Evolutionary conservation across 164 flowering plant genomes (phyloP).

Genomic region (Malania oleifera): DNA sequence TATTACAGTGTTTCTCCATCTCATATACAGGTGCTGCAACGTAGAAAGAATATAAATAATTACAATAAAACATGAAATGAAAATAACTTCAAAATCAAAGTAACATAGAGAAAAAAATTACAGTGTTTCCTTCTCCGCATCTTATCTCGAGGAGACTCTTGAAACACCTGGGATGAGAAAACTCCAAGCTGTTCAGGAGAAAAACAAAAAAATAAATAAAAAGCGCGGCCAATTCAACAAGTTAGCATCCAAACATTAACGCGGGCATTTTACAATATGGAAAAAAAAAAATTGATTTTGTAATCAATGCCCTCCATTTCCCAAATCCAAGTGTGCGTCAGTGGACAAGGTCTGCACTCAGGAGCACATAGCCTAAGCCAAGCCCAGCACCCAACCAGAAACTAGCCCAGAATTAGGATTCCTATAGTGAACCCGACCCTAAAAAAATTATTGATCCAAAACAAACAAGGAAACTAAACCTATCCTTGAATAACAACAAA

Average conservation of each 20-base stretch:
- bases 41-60: slow-evolving; percentile 10
- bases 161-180: slow-evolving; percentile 96
- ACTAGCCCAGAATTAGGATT: too few species aligned
- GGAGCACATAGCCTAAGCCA: too few species aligned
- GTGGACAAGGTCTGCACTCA: too few species aligned
- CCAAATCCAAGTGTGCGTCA: too few species aligned
- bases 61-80: neutral
- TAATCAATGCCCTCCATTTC: neutral
- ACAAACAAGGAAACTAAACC: too few species aligned
- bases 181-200: slow-evolving; percentile 79
- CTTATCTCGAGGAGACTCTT: slow-evolving; percentile 74
- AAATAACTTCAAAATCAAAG: slow-evolving; percentile 8
- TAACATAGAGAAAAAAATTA: slow-evolving; percentile 27
- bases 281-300: neutral
- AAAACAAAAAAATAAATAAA: too few species aligned
- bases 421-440: too few species aligned
- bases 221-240: too few species aligned
- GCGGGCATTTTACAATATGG: neutral
- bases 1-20: slow-evolving; percentile 89
- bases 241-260: slow-evolving; percentile 6
- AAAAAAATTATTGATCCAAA: too few species aligned
- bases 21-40: slow-evolving; percentile 72
- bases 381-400: too few species aligned
- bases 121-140: slow-evolving; percentile 64
- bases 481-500: too few species aligned